Base-by-base conservation (phyloP, 2,329 filamentous ascomycete species). In the Fusarium sp. region DNA sequence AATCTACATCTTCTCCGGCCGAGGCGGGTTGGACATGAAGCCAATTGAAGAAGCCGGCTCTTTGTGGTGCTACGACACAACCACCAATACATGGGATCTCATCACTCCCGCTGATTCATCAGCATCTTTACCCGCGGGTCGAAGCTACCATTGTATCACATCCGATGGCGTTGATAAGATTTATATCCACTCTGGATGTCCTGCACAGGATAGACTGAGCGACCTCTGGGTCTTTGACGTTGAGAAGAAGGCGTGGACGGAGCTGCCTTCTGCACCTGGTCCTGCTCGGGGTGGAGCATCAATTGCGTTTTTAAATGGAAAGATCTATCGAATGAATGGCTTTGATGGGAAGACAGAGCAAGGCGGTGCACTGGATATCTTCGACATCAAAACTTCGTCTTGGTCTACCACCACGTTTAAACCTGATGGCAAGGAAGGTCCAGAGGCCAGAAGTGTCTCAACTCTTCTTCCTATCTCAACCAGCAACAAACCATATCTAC, bases 141-240 rank as follows among this genome's bases (percentile, higher is more conserved):
- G 59, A 30, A 60, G 59, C 4, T 61, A 61, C 2, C 55, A 61
- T 10, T 61, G 59, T 8, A 18, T 60, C n/a, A 25, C 55, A 1
- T 61, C 59, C 0, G 3, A 61, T 21, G 37, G 45, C 0, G 13
- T 25, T 2, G 13, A n/a, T 7, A 10, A 60, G 4, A 2, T 61
- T 0, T 60, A 60, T 5, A 11, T 61, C 1, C 59, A 60, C 4
- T 60, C 59, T n/a, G 59, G 59, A 9, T 61, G 59, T 5, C 59
- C 45, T 2, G 55, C 37, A 4, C 28, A 61, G 2, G 46, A 32
- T 6, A 6, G 59, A 0, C 1, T 61, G 1, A 20, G 18, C 4
- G 59, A 61, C 9, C 28, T 61, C 8, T 61, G 59, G 55, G 37
- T 3, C 4, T 61, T 61, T 5, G 16, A 53, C 2, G 4, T 60